Evolutionary conservation across 2,329 filamentous ascomycete species (phyloP).

Genomic region (Epichloe sp.): DNA sequence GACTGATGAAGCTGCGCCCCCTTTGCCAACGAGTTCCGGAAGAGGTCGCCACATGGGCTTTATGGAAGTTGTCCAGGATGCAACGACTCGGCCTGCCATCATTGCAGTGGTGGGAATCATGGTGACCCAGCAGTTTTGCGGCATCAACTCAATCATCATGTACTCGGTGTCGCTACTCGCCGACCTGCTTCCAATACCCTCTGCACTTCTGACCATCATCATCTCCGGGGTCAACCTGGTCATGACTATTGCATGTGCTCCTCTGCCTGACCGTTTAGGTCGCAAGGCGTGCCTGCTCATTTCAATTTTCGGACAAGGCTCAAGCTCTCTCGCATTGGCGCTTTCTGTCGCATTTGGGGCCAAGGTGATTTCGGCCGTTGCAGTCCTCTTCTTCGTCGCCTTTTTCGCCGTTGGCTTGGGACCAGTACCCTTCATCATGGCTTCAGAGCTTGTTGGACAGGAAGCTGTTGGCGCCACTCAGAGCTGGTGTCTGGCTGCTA

Average conservation of each 20-base stretch:
- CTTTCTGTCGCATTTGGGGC: constrained; percentile 63
- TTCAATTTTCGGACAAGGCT: constrained; percentile 75
- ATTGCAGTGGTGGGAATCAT: constrained; percentile 82
- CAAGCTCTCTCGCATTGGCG: constrained; percentile 62
- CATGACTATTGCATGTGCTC: constrained; percentile 69
- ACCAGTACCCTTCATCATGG: constrained; percentile 87
- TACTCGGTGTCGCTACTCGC: constrained; percentile 87
- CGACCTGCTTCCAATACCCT: constrained; percentile 67
- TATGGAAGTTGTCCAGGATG: constrained; percentile 51
- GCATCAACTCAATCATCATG: constrained; percentile 97
- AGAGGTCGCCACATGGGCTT: constrained; percentile 38
- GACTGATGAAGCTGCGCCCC: constrained; percentile 9
- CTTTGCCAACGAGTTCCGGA: background rate
- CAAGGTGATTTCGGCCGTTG: constrained; percentile 65
- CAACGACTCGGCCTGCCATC: constrained; percentile 57
- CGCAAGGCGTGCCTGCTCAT: constrained; percentile 74
- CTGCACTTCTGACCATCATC: constrained; percentile 71
- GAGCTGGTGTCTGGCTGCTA: constrained; percentile 74
- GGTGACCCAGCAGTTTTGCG: constrained; percentile 83
- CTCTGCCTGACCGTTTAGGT: constrained; percentile 75
- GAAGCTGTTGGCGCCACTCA: constrained; percentile 88
- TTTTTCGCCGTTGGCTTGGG: constrained; percentile 86
- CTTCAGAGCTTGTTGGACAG: constrained; percentile 77
- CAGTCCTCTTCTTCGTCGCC: constrained; percentile 74
- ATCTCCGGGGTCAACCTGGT: constrained; percentile 80